Percentiles rank a stretch among this genome's conserved stretches.
These are phyloP conservation scores for Clarireedia sp. DNA, from an alignment of 2,329 filamentous ascomycete genomes.

Conservation along the genomic window DNA sequence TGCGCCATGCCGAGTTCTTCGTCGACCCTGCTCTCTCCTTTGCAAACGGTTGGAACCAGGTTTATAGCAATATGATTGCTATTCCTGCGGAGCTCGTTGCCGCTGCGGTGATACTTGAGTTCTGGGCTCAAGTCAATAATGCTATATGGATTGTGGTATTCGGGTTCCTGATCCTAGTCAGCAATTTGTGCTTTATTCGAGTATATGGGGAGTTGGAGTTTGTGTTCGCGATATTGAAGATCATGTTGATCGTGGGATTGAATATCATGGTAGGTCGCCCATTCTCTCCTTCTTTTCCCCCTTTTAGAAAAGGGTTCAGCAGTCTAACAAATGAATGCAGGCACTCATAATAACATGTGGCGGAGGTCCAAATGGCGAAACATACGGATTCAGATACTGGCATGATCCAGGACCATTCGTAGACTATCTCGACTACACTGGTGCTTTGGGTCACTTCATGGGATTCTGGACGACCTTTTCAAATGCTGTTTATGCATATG, in stretches of 20 bases:
- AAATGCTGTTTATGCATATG: constrained; percentile 39
- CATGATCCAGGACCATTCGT: constrained; percentile 56
- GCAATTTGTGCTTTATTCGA: constrained; percentile 32
- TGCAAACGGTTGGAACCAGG: constrained; percentile 28
- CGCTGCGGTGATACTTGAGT: constrained; percentile 53
- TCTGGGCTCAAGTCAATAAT: constrained; percentile 52
- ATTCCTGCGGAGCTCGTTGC: constrained; percentile 50
- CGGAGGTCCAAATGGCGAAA: constrained; percentile 48
- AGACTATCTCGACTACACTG: constrained; percentile 49
- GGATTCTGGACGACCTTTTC: constrained; percentile 36
- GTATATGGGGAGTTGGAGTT: constrained; percentile 46
- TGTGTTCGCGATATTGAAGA: constrained; percentile 45
- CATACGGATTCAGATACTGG: constrained; percentile 48
- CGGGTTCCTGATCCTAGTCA: constrained; percentile 31
- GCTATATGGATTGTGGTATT: constrained; percentile 35
- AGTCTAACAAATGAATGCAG: background rate
- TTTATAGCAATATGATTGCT: constrained; percentile 26
- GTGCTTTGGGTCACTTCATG: constrained; percentile 53
- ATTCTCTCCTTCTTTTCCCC: no score
- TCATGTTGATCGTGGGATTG: constrained; percentile 53
- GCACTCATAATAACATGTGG: constrained; percentile 40
- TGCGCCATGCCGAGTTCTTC: constrained; percentile 29
- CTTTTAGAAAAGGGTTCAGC: no score
- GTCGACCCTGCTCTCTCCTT: constrained; percentile 31
- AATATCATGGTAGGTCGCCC: constrained; percentile 39